These are phyloP conservation scores for Odontarrhena argentea DNA, from an alignment of 345 rosid species.

Conservation along the genomic window DNA sequence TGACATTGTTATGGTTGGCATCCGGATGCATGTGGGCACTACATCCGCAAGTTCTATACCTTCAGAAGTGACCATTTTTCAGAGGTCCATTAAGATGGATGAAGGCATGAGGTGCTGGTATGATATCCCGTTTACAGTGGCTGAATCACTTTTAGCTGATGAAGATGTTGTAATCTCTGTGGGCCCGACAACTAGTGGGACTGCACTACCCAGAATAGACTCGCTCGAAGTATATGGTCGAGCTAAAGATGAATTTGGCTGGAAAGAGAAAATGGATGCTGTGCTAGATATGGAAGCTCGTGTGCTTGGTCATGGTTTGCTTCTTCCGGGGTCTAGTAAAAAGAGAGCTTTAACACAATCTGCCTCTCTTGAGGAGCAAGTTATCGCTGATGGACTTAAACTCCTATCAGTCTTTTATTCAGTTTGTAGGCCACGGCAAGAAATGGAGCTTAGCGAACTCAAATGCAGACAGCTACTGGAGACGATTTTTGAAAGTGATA, in stretches of 20 bases:
- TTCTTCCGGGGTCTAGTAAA: slow-evolving; percentile 65
- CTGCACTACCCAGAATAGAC: slow-evolving; percentile 82
- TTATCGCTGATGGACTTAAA: slow-evolving; percentile 86
- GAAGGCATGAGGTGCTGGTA: slow-evolving; percentile 98
- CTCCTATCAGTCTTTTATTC: slow-evolving; percentile 74
- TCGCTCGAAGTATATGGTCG: slow-evolving; percentile 95
- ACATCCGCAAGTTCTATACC: slow-evolving; percentile 91
- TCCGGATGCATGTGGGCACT: slow-evolving; percentile 92
- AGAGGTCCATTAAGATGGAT: slow-evolving; percentile 88
- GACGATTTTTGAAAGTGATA: slow-evolving; percentile 83
- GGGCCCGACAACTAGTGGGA: slow-evolving; percentile 83
- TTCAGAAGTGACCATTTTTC: slow-evolving; percentile 81
- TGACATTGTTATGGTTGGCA: slow-evolving; percentile 96
- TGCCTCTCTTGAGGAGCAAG: slow-evolving; percentile 83
- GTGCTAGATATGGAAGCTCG: slow-evolving; percentile 95
- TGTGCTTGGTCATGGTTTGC: slow-evolving; percentile 77
- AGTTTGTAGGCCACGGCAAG: slow-evolving; percentile 56
- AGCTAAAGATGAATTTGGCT: slow-evolving; percentile 98
- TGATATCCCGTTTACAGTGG: slow-evolving; percentile 93
- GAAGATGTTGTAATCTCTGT: slow-evolving; percentile 86
- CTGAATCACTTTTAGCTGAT: slow-evolving; percentile 96
- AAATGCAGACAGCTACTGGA: slow-evolving; percentile 84
- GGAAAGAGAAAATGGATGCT: slow-evolving; percentile 97
- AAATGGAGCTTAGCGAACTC: slow-evolving; percentile 58
- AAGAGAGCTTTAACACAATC: slow-evolving; percentile 67